These are phyloP conservation scores for Begonia loranthoides DNA, from an alignment of 306 rosid species.

Conservation along the genomic window DNA sequence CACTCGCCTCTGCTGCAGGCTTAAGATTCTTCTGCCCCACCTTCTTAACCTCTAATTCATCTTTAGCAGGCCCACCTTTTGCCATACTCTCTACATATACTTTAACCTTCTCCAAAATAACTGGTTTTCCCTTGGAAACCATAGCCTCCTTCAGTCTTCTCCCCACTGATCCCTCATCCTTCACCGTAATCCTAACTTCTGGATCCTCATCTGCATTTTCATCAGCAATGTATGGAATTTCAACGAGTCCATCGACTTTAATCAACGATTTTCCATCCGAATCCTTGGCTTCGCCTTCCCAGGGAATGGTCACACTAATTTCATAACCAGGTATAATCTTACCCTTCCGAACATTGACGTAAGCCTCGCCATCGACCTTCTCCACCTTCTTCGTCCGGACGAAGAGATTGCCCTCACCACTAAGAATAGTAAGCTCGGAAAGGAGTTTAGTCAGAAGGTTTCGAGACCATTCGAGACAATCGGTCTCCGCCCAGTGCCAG, in stretches of 20 bases:
- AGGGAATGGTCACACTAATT: conserved; percentile 36
- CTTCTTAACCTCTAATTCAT: conserved; percentile 58
- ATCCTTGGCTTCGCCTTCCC: conserved; percentile 86
- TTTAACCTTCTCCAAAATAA: conserved; percentile 71
- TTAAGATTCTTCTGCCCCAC: conserved; percentile 19
- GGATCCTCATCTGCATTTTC: conserved; percentile 98
- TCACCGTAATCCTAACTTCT: conserved; percentile 51
- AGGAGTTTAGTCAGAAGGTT: conserved; percentile 52
- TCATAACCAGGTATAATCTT: conserved; percentile 95
- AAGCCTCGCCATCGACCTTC: conserved; percentile 76
- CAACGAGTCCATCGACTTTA: conserved; percentile 63
- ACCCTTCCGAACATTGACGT: conserved; percentile 81
- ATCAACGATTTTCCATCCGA: conserved; percentile 37
- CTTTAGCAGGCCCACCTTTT: conserved; percentile 81
- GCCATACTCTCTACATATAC: conserved; percentile 71
- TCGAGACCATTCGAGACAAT: conserved; percentile 82
- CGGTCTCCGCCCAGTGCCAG: conserved; percentile 98
- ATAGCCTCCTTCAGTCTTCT: conserved; percentile 70
- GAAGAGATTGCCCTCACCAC: conserved; percentile 54
- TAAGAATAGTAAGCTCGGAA: conserved; percentile 37
- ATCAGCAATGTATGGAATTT: conserved; percentile 80
- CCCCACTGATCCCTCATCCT: conserved; percentile 74
- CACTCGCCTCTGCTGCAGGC: neutral
- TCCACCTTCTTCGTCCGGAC: conserved; percentile 39
- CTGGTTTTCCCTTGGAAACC: conserved; percentile 51